Percentiles rank a stretch among this genome's conserved stretches.
These are phyloP conservation scores for Cryphonectria japonica DNA, from an alignment of 2,329 filamentous ascomycete genomes.

Conservation along the genomic window DNA sequence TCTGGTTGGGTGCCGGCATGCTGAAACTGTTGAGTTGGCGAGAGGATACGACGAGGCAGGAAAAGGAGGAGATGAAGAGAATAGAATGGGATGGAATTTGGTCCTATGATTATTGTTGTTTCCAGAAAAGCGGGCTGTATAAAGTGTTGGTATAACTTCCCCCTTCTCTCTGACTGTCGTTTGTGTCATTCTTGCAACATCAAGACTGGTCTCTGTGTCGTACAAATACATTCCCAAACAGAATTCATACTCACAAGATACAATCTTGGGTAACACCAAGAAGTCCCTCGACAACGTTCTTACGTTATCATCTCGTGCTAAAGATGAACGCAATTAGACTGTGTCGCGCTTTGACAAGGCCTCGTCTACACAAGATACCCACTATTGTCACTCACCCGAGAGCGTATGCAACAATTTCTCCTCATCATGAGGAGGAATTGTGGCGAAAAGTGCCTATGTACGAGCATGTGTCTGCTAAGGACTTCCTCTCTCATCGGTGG, in stretches of 20 bases:
- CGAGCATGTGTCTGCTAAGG: conserved; percentile 48
- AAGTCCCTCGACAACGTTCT: background rate
- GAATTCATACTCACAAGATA: background rate
- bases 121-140: background rate
- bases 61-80: too few species aligned
- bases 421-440: conserved; percentile 42
- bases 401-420: background rate
- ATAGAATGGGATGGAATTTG: background rate
- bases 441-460: conserved; percentile 56
- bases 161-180: background rate
- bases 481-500: conserved; percentile 60
- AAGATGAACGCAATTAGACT: background rate
- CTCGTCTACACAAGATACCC: background rate
- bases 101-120: background rate
- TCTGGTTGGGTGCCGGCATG: background rate
- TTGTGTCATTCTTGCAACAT: background rate
- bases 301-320: background rate
- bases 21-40: background rate
- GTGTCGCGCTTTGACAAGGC: background rate
- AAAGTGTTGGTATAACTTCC: background rate
- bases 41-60: background rate
- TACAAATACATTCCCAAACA: background rate
- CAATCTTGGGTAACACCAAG: background rate
- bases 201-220: background rate
- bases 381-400: background rate